Evolutionary conservation across 1,284 basidiomycete genomes (phyloP).

Genomic region (Mycena sp.): DNA sequence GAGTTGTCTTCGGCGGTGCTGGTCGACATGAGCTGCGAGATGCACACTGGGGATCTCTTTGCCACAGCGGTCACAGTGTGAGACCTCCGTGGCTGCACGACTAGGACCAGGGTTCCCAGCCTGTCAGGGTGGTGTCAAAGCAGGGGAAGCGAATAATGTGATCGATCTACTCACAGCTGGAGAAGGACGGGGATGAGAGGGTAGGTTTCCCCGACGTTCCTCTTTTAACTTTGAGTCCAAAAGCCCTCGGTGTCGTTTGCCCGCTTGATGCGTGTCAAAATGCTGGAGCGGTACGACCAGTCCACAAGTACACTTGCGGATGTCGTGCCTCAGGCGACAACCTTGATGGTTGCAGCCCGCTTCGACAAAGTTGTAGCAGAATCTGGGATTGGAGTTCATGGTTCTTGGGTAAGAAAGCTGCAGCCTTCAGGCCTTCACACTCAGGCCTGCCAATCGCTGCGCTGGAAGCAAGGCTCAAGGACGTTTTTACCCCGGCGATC

Average conservation of each 20-base stretch:
- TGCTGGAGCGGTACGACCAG: constrained; percentile 28
- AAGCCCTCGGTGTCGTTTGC: constrained; percentile 37
- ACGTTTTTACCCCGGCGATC: constrained; percentile 12
- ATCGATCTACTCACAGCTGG: background rate
- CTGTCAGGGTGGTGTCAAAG: background rate
- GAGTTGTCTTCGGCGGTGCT: constrained; percentile 37
- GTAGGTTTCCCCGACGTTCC: background rate
- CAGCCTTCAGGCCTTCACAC: background rate
- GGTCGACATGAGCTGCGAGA: constrained; percentile 37
- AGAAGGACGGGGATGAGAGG: background rate
- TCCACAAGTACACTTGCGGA: constrained; percentile 44
- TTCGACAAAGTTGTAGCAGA: constrained; percentile 37
- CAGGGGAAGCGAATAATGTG: background rate
- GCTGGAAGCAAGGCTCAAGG: no score
- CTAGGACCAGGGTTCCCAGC: background rate
- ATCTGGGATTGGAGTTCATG: constrained; percentile 23
- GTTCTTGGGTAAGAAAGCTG: background rate
- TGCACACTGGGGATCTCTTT: constrained; percentile 32
- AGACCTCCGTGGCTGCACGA: background rate
- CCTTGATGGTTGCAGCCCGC: constrained; percentile 34
- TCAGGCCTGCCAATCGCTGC: no score
- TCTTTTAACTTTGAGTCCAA: constrained; percentile 4
- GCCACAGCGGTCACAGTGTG: constrained; percentile 37
- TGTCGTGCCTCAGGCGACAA: constrained; percentile 44
- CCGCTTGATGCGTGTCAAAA: constrained; percentile 35